A percentile compares a stretch with the other conserved stretches of the same genome.
phyloP scores from a whole-genome alignment of 805 yeast species.

The Debaryomyces prosopidis region DNA sequence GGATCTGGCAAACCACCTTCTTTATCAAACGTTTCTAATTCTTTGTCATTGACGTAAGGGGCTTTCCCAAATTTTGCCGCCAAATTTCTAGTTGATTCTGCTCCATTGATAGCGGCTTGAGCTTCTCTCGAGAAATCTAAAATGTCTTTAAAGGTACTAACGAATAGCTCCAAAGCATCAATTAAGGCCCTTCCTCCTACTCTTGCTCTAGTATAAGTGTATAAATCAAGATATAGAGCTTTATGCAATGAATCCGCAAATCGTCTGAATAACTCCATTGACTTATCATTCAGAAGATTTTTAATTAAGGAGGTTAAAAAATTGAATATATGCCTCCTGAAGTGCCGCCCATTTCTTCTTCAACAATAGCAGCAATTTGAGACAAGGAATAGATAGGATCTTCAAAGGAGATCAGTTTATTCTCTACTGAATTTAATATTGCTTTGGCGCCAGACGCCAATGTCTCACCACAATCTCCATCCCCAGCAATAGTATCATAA shows the following conservation, averaged over 20 bases:
- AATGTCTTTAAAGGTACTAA: constrained; percentile 51
- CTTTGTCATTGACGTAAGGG: constrained; percentile 57
- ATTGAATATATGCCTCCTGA: constrained; percentile 87
- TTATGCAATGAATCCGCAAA: neutral
- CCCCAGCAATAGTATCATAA: constrained; percentile 81
- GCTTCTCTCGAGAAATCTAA: constrained; percentile 57
- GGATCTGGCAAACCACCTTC: constrained; percentile 80
- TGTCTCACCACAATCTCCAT: constrained; percentile 91
- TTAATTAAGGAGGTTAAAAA: constrained; percentile 31
- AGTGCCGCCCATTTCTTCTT: constrained; percentile 87
- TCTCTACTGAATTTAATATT: constrained; percentile 41
- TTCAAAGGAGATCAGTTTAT: constrained; percentile 10
- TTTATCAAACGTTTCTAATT: constrained; percentile 17
- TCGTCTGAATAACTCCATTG: too few relatives aligned
- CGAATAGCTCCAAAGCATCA: constrained; percentile 80
- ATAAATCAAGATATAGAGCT: constrained; percentile 31
- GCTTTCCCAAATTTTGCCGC: constrained; percentile 84
- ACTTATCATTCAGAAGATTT: too few relatives aligned
- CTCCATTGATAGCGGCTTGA: constrained; percentile 66
- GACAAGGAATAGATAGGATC: constrained; percentile 39
- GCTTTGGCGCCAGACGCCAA: constrained; percentile 73
- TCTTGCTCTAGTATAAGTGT: constrained; percentile 79
- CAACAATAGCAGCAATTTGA: constrained; percentile 70
- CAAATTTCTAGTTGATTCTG: constrained; percentile 60
- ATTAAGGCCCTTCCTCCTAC: constrained; percentile 81